Evolutionary conservation across 768 basidiomycete species (phyloP).

Genomic region (Flagelloscypha sp.): DNA sequence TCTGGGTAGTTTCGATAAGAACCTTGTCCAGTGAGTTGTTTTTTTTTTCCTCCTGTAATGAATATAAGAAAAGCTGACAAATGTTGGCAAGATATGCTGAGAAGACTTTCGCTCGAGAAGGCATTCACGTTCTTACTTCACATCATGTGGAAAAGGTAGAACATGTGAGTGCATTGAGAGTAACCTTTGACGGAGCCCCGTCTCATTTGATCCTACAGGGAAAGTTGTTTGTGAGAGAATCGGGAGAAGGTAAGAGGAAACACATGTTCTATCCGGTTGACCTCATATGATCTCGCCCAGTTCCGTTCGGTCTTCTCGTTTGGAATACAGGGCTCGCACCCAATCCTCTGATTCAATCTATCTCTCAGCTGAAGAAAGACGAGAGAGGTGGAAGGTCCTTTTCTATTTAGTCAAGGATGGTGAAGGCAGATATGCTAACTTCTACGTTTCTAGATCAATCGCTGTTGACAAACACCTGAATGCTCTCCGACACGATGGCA

Average conservation of each 20-base stretch:
- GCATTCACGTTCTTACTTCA: slow-evolving; percentile 62
- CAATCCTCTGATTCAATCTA: slow-evolving; percentile 65
- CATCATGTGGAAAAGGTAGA: slow-evolving; percentile 70
- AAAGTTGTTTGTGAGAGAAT: slow-evolving; percentile 61
- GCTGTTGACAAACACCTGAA: slow-evolving; percentile 58
- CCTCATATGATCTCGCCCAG: slow-evolving; percentile 25
- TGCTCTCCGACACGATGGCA: slow-evolving; percentile 44
- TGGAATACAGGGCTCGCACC: slow-evolving; percentile 85
- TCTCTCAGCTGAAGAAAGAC: slow-evolving; percentile 55
- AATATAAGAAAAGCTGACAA: background rate
- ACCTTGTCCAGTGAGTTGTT: slow-evolving; percentile 43
- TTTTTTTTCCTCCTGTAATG: background rate
- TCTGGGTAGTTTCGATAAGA: slow-evolving; percentile 64
- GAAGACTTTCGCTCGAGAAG: slow-evolving; percentile 64
- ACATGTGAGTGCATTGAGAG: slow-evolving; percentile 26
- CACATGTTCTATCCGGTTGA: slow-evolving; percentile 6
- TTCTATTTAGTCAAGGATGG: slow-evolving; percentile 3
- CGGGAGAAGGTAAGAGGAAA: slow-evolving; percentile 49
- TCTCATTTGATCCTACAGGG: slow-evolving; percentile 28
- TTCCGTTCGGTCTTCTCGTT: slow-evolving; percentile 74
- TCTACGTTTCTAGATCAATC: no score
- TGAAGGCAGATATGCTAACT: no score
- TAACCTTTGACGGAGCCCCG: background rate
- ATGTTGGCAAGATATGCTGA: slow-evolving; percentile 46
- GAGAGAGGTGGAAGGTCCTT: slow-evolving; percentile 45